A percentile compares a stretch with the other conserved stretches of the same genome.
phyloP scores from a whole-genome alignment of 352 stramenopile species.

The Phytophthora fragariae region DNA sequence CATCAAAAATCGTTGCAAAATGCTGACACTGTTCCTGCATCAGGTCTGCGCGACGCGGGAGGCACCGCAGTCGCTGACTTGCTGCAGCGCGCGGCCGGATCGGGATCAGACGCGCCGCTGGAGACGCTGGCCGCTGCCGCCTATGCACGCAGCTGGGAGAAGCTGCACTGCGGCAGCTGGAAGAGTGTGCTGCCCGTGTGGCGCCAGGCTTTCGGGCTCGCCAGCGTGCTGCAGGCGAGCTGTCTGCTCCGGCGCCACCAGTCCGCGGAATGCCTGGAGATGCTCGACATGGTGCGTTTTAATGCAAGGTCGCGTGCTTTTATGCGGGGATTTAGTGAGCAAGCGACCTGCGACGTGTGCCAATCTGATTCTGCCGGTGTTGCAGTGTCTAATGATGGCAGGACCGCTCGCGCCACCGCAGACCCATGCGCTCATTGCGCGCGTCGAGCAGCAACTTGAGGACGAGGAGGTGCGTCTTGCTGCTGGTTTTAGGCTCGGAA shows the following conservation, averaged over 20 bases:
- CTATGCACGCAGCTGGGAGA: slow-evolving; percentile 77
- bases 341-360: slow-evolving; percentile 19
- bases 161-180: slow-evolving; percentile 78
- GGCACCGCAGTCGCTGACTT: slow-evolving; percentile 56
- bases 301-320: slow-evolving; percentile 6
- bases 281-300: slow-evolving; percentile 70
- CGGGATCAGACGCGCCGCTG: slow-evolving; percentile 2
- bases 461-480: slow-evolving; percentile 8
- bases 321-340: slow-evolving; percentile 17
- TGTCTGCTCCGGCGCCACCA: slow-evolving; percentile 38
- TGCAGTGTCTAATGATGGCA: slow-evolving; percentile 81
- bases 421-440: slow-evolving; percentile 60
- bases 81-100: slow-evolving; percentile 40
- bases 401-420: slow-evolving; percentile 52
- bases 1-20: too few species aligned
- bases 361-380: background rate
- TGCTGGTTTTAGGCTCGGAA: slow-evolving; percentile 7
- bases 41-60: slow-evolving; percentile 53
- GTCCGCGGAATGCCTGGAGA: slow-evolving; percentile 45
- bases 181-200: slow-evolving; percentile 64
- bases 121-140: slow-evolving; percentile 36
- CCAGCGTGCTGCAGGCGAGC: slow-evolving; percentile 59
- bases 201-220: slow-evolving; percentile 67
- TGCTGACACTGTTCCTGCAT: background rate
- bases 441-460: slow-evolving; percentile 41